These are phyloP conservation scores for Adansonia digitata DNA, from an alignment of 345 rosid genomes.

Conservation along the genomic window DNA sequence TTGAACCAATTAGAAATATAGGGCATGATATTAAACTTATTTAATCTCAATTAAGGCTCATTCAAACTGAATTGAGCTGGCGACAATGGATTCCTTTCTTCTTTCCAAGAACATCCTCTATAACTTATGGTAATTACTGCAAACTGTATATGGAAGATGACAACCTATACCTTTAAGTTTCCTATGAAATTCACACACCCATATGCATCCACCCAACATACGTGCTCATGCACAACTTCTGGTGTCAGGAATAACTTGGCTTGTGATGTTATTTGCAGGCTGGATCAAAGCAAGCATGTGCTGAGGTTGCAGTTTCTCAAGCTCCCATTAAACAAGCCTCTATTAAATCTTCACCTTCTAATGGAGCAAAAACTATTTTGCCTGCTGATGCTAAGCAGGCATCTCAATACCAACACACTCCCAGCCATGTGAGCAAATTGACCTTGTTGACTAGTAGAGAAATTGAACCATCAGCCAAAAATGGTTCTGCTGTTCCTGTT, in stretches of 20 bases:
- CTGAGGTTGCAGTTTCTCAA: slow-evolving; percentile 33
- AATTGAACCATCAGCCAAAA: slow-evolving; percentile 29
- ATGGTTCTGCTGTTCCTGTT: slow-evolving; percentile 13
- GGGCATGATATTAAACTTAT: no score
- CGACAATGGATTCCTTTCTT: neutral
- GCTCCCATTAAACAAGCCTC: slow-evolving; percentile 30
- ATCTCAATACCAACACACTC: slow-evolving; percentile 28
- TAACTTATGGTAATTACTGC: neutral
- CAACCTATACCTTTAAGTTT: neutral
- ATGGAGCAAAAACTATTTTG: slow-evolving; percentile 29
- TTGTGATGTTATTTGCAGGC: slow-evolving; percentile 34
- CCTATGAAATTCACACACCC: neutral
- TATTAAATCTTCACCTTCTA: slow-evolving; percentile 31
- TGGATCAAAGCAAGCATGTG: slow-evolving; percentile 61
- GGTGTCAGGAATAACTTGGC: slow-evolving; percentile 1
- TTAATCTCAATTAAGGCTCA: no score
- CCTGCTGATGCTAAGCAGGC: slow-evolving; percentile 26
- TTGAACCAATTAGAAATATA: no score
- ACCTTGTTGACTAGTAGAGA: slow-evolving; percentile 22
- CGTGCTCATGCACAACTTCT: neutral
- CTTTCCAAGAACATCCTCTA: neutral
- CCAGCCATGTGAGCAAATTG: slow-evolving; percentile 18
- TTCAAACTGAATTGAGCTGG: no score
- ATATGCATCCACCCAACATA: neutral
- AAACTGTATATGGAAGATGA: neutral